phyloP scores from a whole-genome alignment of 768 basidiomycete genomes.

The Krasilnikovozyma curviuscula region DNA sequence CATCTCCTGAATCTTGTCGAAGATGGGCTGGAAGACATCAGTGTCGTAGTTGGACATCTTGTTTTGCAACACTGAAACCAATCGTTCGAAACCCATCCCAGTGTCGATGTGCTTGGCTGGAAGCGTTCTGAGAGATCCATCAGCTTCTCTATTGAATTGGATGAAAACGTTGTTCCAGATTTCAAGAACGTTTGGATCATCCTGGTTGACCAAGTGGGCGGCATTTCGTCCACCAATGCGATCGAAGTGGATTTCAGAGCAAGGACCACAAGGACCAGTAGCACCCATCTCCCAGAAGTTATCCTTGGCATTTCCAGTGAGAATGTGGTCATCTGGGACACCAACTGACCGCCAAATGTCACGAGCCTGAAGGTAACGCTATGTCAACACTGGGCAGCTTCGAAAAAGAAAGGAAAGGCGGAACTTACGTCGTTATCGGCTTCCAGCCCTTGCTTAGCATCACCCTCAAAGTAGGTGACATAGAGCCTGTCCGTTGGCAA shows the following conservation, averaged over 20 bases:
- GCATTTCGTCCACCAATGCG: constrained; percentile 96
- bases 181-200: constrained; percentile 90
- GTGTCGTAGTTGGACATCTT: constrained; percentile 94
- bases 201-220: constrained; percentile 75
- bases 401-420: not conserved
- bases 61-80: constrained; percentile 84
- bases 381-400: not conserved
- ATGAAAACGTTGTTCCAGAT: constrained; percentile 99
- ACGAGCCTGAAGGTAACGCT: constrained; percentile 4
- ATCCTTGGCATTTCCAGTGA: constrained; percentile 87
- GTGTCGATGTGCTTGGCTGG: constrained; percentile 95
- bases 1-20: constrained; percentile 64
- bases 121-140: constrained; percentile 55
- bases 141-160: constrained; percentile 88
- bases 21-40: constrained; percentile 80
- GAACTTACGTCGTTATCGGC: constrained; percentile 53
- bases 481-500: constrained; percentile 81
- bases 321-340: constrained; percentile 67
- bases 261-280: constrained; percentile 93
- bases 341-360: constrained; percentile 77
- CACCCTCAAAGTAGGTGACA: constrained; percentile 95
- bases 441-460: constrained; percentile 59
- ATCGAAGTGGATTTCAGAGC: constrained; percentile 92
- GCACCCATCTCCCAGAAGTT: constrained; percentile 99
- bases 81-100: constrained; percentile 96